Percentiles rank a stretch among this genome's conserved stretches.
These are phyloP conservation scores for Entrophospora sp. DNA, from an alignment of 192 early-diverging fungal species.

Conservation along the genomic window DNA sequence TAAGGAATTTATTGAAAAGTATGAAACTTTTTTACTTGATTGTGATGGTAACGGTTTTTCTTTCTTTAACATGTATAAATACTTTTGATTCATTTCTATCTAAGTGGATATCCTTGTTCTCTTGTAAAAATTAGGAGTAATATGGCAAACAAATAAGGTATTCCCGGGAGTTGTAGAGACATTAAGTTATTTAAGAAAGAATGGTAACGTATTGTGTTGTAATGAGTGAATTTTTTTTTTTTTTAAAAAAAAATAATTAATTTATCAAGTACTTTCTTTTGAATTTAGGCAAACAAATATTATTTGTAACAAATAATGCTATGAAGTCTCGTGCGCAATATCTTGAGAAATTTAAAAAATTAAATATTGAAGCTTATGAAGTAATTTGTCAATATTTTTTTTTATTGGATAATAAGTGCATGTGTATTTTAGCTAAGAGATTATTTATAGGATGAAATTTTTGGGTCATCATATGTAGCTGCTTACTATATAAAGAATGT, in stretches of 20 bases:
- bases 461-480: slow-evolving; percentile 85
- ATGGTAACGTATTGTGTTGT: slow-evolving; percentile 35
- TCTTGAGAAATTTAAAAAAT: slow-evolving; percentile 68
- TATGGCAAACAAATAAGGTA: slow-evolving; percentile 74
- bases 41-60: slow-evolving; percentile 80
- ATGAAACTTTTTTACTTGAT: slow-evolving; percentile 93
- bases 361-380: slow-evolving; percentile 67
- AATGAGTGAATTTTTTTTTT: neutral
- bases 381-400: slow-evolving; percentile 33
- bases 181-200: slow-evolving; percentile 58
- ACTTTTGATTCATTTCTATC: too few relatives aligned
- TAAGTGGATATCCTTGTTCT: too few relatives aligned
- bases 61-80: too few relatives aligned
- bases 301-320: slow-evolving; percentile 98
- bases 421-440: too few relatives aligned
- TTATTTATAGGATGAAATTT: slow-evolving; percentile 70
- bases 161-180: slow-evolving; percentile 63
- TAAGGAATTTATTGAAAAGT: slow-evolving; percentile 57
- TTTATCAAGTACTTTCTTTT: neutral
- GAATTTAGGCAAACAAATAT: slow-evolving; percentile 69
- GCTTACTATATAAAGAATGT: slow-evolving; percentile 85
- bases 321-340: slow-evolving; percentile 77
- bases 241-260: neutral
- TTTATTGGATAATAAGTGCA: neutral
- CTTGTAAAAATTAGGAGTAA: too few relatives aligned